Evolutionary conservation across 2,329 filamentous ascomycete species (phyloP).

Genomic region (Clarireedia paspali): DNA sequence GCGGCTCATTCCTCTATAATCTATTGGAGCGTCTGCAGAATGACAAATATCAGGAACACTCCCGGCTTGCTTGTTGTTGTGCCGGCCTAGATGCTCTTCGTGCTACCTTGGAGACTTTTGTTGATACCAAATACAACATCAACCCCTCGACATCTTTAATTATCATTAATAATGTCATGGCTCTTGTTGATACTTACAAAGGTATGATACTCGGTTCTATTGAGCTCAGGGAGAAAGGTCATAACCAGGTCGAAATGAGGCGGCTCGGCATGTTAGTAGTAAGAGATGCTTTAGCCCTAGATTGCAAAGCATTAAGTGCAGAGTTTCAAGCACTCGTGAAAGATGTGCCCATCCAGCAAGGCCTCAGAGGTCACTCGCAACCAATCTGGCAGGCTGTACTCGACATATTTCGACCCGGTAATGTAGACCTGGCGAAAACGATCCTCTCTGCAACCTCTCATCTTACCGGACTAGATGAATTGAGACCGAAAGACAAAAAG

Average conservation of each 20-base stretch:
- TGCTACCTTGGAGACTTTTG: slow-evolving; percentile 49
- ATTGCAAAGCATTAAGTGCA: slow-evolving; percentile 61
- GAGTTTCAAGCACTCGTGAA: slow-evolving; percentile 61
- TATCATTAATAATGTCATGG: slow-evolving; percentile 57
- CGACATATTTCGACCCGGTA: slow-evolving; percentile 56
- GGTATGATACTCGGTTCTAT: slow-evolving; percentile 50
- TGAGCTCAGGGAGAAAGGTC: slow-evolving; percentile 37
- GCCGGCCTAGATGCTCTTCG: slow-evolving; percentile 55
- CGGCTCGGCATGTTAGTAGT: slow-evolving; percentile 56
- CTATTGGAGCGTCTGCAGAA: slow-evolving; percentile 61
- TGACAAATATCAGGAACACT: slow-evolving; percentile 44
- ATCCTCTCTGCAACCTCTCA: slow-evolving; percentile 54
- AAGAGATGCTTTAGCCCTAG: slow-evolving; percentile 58
- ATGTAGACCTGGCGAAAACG: slow-evolving; percentile 65
- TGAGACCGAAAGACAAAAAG: slow-evolving; percentile 34
- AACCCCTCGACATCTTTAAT: slow-evolving; percentile 47
- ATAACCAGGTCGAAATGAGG: slow-evolving; percentile 40
- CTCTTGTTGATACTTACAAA: slow-evolving; percentile 55
- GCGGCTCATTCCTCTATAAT: slow-evolving; percentile 68
- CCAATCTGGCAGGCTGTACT: slow-evolving; percentile 74
- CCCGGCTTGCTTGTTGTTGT: slow-evolving; percentile 53
- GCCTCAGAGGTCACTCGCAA: slow-evolving; percentile 62
- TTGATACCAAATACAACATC: slow-evolving; percentile 41
- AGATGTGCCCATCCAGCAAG: slow-evolving; percentile 54
- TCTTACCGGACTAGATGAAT: slow-evolving; percentile 68